Evolutionary conservation across 2,329 filamentous ascomycete species (phyloP), one percentile per base, ranked within the genome.

Genomic region (Ceratocystis cacaofunesta): DNA sequence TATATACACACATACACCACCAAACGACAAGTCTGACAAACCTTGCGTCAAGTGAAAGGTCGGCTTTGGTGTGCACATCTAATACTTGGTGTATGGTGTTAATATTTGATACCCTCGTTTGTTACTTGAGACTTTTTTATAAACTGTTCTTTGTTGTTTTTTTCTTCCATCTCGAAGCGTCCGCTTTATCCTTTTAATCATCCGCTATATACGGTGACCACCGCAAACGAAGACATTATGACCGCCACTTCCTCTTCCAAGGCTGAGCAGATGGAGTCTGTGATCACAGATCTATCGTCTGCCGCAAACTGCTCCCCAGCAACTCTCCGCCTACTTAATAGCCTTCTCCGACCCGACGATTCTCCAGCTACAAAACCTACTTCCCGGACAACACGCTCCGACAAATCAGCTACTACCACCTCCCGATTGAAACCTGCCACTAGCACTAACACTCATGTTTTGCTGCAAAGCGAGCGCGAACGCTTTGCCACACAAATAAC

Each of bases 401-500:
- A 68, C 68, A 73, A 69, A 69, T 58, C 17, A 19, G 25, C 3
- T 7, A 30, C 55, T 25, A 71, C 67, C 69, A 73, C 68, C 25
- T 64, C 70, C 69, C 78, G 43, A 73, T 72, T 57, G 73, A 73
- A 43, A 75, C 76, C 61, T 30, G 30, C 63, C 17, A 65, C 58
- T 36, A 15, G 48, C 25, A 64, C 46, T 15, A 55, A 55, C 17
- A 5, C 25, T 3, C 74, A 25, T 62, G 75, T 76, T 60, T 73
- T 87, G 36, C 76, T 80, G 3, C 72, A 78, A 4, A 83, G 81
- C 70, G 86, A 90, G 66, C 84, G 81, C 72, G 85, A 84, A 62
- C 78, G 82, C 57, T 75, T 92, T 44, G 88, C 88, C 12, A 90
- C 88, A 0, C 83, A 90, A 68, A 78, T 90, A 44, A 83, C 90